A percentile compares a stretch with the other conserved stretches of the same genome.
Conservation (phyloP, 805 yeast species). For the Kodamaea nitidulidarum region DNA sequence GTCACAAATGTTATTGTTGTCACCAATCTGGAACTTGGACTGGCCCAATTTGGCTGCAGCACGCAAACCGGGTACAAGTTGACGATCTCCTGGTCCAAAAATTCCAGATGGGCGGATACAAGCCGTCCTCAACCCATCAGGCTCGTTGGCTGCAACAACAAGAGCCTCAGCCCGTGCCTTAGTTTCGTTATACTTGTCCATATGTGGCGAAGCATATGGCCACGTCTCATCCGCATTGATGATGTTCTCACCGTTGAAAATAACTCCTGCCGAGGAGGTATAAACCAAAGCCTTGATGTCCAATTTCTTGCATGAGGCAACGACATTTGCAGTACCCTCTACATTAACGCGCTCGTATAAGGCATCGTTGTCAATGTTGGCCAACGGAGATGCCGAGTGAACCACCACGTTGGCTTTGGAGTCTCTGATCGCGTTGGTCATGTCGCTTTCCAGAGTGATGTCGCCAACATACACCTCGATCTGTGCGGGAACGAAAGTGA, state of each 20-base stretch:
- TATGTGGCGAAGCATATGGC: conserved; percentile 87
- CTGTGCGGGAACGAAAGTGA: conserved; percentile 61
- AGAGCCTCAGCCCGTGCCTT: conserved; percentile 86
- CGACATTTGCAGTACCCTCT: conserved; percentile 75
- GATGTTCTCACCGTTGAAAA: conserved; percentile 91
- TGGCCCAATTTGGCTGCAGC: conserved; percentile 79
- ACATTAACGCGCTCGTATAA: conserved; percentile 89
- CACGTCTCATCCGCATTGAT: conserved; percentile 89
- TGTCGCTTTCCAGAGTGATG: conserved; percentile 69
- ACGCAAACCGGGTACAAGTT: conserved; percentile 88
- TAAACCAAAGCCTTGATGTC: conserved; percentile 71
- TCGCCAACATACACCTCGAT: conserved; percentile 76
- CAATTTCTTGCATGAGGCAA: conserved; percentile 55
- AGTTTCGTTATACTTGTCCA: conserved; percentile 96
- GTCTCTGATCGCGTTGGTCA: conserved; percentile 53
- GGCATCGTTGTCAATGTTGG: conserved; percentile 68
- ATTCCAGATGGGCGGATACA: conserved; percentile 97
- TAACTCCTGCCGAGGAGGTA: conserved; percentile 96
- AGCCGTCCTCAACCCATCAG: conserved; percentile 61
- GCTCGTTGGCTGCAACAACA: conserved; percentile 70
- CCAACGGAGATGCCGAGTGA: conserved; percentile 96
- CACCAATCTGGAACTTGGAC: conserved; percentile 90
- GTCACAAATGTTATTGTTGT: conserved; percentile 88
- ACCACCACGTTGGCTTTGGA: conserved; percentile 73
- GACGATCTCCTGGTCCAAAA: conserved; percentile 98